Evolutionary conservation across 345 rosid species (phyloP).

Genomic region (Eucalyptus polyanthemos): DNA sequence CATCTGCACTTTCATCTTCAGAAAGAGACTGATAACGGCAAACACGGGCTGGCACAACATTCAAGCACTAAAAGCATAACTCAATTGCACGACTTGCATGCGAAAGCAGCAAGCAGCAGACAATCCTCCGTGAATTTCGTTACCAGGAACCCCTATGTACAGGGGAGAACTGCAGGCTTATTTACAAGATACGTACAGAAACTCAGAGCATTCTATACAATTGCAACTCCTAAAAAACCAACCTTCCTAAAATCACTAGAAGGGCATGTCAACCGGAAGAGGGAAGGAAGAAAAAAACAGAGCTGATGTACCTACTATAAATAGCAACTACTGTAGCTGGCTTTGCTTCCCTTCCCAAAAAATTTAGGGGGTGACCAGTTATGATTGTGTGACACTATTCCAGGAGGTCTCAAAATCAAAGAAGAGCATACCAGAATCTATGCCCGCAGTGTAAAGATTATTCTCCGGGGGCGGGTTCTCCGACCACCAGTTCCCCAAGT

Average conservation of each 20-base stretch:
- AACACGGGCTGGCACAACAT: neutral
- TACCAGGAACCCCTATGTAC: neutral
- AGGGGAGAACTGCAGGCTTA: neutral
- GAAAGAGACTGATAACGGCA: neutral
- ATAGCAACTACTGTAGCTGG: neutral
- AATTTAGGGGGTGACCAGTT: neutral
- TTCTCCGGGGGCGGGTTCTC: slow-evolving; percentile 4
- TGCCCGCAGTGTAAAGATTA: neutral
- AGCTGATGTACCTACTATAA: neutral
- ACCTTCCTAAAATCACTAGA: neutral
- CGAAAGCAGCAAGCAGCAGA: neutral
- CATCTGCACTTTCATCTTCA: neutral
- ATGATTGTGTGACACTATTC: slow-evolving; percentile 11
- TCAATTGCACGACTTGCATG: neutral
- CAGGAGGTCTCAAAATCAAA: slow-evolving; percentile 30
- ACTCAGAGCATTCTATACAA: neutral
- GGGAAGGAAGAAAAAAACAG: neutral
- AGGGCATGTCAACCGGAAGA: neutral
- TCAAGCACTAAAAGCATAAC: neutral
- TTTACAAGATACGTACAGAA: neutral
- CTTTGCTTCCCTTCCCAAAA: neutral
- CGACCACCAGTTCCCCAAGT: slow-evolving; percentile 4
- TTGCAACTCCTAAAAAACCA: neutral
- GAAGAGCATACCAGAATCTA: slow-evolving; percentile 20
- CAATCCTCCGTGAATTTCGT: neutral